Conservation (phyloP, 495 filamentous ascomycete species). For the Neurospora cerealis region DNA sequence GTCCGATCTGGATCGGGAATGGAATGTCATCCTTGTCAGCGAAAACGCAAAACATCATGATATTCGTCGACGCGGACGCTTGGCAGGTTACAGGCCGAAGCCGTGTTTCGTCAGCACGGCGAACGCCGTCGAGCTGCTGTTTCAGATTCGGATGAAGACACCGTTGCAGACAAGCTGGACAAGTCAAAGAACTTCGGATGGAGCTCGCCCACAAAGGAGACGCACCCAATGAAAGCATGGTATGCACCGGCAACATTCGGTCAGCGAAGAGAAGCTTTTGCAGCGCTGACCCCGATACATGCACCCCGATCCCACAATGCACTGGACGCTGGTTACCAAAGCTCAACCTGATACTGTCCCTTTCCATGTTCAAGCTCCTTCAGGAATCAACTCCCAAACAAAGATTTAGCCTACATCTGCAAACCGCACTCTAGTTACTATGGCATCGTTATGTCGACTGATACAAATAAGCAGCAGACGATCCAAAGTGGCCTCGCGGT, state of each 20-base stretch:
- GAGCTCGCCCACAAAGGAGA: not conserved
- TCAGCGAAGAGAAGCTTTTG: not conserved
- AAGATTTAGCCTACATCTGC: not conserved
- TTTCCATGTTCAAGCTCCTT: not conserved
- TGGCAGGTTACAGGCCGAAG: not conserved
- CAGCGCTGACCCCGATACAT: not conserved
- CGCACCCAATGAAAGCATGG: not conserved
- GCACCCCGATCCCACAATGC: not conserved
- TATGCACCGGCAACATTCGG: not conserved
- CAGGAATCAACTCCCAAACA: not conserved
- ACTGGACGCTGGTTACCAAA: not conserved
- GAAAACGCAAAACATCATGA: not conserved
- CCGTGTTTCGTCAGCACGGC: not conserved
- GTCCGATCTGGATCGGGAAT: not conserved
- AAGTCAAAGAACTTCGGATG: not conserved
- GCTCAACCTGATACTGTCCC: not conserved
- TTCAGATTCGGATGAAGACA: not conserved
- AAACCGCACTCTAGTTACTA: not conserved
- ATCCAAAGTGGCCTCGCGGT: not conserved
- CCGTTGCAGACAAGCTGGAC: not conserved
- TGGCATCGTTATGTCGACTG: not conserved
- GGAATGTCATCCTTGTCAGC: not conserved
- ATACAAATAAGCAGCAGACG: not conserved
- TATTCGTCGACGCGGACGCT: not conserved
- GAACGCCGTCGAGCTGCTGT: not conserved